Evolutionary conservation across 139 green algal genomes (phyloP).

Genomic region (Tetraselmis striata): DNA sequence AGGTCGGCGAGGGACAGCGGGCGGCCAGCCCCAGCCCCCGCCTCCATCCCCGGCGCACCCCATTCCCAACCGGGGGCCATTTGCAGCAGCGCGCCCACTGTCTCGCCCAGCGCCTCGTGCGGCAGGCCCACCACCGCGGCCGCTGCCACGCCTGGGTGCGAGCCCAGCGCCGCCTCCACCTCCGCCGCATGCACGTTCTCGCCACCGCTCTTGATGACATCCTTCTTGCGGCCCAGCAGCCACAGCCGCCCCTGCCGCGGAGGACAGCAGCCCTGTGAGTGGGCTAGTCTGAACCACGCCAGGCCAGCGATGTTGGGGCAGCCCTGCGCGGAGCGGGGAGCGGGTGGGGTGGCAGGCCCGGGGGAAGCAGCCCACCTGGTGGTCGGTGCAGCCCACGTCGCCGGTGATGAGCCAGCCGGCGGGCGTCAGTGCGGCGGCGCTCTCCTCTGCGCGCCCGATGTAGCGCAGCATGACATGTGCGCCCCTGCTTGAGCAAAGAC

Average conservation of each 20-base stretch:
- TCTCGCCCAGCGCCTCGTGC: conserved; percentile 66
- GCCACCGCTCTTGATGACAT: conserved; percentile 83
- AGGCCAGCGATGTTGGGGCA: conserved; percentile 32
- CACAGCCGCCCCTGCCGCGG: conserved; percentile 60
- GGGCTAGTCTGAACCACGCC: too few relatives aligned
- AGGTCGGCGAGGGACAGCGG: conserved; percentile 11
- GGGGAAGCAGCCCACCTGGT: neutral
- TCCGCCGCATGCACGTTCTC: conserved; percentile 83
- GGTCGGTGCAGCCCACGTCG: conserved; percentile 45
- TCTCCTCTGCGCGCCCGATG: conserved; percentile 46
- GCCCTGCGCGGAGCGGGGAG: conserved; percentile 16
- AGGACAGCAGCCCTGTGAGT: too few relatives aligned
- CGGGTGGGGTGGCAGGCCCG: neutral
- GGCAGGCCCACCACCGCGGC: conserved; percentile 75
- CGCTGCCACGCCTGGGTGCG: conserved; percentile 46
- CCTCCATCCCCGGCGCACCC: neutral
- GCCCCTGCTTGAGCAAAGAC: conserved; percentile 64
- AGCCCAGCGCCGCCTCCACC: conserved; percentile 48
- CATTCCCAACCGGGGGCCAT: conserved; percentile 44
- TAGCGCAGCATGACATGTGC: conserved; percentile 75
- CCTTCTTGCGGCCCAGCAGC: conserved; percentile 77
- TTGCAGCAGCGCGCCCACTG: conserved; percentile 53
- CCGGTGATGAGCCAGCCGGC: conserved; percentile 75
- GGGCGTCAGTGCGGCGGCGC: conserved; percentile 14
- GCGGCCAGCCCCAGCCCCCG: neutral